These are phyloP conservation scores for Pyronema omphalodes DNA, from an alignment of 495 filamentous ascomycete genomes.

Conservation along the genomic window DNA sequence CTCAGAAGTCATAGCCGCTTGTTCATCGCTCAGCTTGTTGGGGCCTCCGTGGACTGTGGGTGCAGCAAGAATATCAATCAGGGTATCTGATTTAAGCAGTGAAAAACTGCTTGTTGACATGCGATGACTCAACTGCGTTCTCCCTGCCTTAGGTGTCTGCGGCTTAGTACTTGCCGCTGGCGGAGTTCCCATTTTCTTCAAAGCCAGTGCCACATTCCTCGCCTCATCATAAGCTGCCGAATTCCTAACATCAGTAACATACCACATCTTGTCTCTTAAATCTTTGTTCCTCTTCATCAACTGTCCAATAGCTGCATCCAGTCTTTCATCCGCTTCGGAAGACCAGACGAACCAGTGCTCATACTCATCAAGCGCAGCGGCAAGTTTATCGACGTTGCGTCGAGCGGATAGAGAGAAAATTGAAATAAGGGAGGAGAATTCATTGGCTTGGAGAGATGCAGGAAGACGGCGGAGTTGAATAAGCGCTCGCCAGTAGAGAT, in stretches of 20 bases:
- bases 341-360: constrained; percentile 62
- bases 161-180: constrained; percentile 34
- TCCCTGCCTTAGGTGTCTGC: constrained; percentile 27
- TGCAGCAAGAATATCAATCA: constrained; percentile 74
- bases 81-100: constrained; percentile 66
- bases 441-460: constrained; percentile 42
- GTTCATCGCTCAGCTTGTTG: constrained; percentile 92
- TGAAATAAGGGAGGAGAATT: constrained; percentile 47
- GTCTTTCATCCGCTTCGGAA: constrained; percentile 51
- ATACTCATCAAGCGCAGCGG: constrained; percentile 49
- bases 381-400: constrained; percentile 45
- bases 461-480: constrained; percentile 45
- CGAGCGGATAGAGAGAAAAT: constrained; percentile 51
- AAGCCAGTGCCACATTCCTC: constrained; percentile 62
- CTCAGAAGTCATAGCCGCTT: constrained; percentile 64
- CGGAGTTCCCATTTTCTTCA: constrained; percentile 76
- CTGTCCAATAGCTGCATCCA: constrained; percentile 42
- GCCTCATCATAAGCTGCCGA: constrained; percentile 82
- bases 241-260: constrained; percentile 86
- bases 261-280: constrained; percentile 94
- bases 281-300: constrained; percentile 50
- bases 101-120: constrained; percentile 49
- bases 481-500: constrained; percentile 50
- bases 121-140: constrained; percentile 29
- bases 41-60: constrained; percentile 68